A percentile compares a stretch with the other conserved stretches of the same genome.
Evolutionary conservation across 108 stramenopile species (phyloP).

Genomic region (Cyclotella cryptica): DNA sequence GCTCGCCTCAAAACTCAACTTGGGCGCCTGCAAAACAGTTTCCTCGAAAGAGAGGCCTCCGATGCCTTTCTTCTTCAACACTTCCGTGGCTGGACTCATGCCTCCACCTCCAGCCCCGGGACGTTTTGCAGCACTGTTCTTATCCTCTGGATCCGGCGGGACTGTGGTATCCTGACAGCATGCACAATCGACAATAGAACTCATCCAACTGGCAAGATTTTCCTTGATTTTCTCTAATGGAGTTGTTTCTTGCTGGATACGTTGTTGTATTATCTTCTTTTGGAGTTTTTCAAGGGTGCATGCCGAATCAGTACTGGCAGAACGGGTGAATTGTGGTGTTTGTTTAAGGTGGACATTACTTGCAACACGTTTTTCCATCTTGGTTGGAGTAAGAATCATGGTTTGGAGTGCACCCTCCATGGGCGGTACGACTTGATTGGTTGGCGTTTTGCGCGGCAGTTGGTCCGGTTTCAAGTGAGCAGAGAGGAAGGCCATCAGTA

Average conservation of each 20-base stretch:
- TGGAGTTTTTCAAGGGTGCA: conserved; percentile 47
- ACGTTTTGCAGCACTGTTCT: neutral
- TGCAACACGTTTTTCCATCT: neutral
- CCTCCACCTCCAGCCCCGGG: neutral
- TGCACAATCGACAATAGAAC: conserved; percentile 46
- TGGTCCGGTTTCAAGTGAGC: conserved; percentile 20
- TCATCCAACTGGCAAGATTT: conserved; percentile 36
- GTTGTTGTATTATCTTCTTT: conserved; percentile 40
- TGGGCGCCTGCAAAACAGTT: conserved; percentile 8
- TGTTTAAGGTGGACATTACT: neutral
- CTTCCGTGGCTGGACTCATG: conserved; percentile 11
- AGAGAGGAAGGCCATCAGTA: conserved; percentile 14
- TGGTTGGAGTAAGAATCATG: conserved; percentile 25
- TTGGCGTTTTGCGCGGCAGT: neutral
- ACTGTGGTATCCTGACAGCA: conserved; percentile 45
- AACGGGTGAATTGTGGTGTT: conserved; percentile 1
- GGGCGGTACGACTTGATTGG: neutral
- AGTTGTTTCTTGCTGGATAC: conserved; percentile 32
- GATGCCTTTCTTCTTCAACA: conserved; percentile 35
- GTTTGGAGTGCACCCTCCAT: conserved; percentile 15
- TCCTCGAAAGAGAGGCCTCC: conserved; percentile 46
- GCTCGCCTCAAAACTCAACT: conserved; percentile 38
- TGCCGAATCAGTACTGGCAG: conserved; percentile 4
- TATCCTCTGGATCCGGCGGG: conserved; percentile 17
- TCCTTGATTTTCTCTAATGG: conserved; percentile 33